These are phyloP conservation scores for Kwoniella heveanensis DNA, from an alignment of 768 basidiomycete species.

Conservation along the genomic window DNA sequence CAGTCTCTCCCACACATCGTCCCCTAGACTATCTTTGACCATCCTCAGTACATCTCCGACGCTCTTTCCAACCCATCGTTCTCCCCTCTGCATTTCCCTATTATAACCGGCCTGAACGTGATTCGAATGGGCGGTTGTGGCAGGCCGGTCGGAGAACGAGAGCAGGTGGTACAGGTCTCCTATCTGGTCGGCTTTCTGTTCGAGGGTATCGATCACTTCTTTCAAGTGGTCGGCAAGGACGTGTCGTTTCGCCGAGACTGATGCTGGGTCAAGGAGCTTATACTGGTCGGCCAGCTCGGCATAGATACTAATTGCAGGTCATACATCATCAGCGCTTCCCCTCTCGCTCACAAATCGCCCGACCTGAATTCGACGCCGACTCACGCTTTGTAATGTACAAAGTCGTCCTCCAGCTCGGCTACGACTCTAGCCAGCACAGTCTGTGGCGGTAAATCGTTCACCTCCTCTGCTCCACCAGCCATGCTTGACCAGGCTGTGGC, in stretches of 20 bases:
- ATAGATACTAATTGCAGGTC: conserved; percentile 68
- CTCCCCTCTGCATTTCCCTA: no score
- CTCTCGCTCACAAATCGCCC: no score
- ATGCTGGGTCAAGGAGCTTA: conserved; percentile 80
- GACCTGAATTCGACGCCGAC: conserved; percentile 47
- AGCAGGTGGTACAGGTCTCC: conserved; percentile 85
- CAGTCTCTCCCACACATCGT: conserved; percentile 40
- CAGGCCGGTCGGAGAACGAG: conserved; percentile 59
- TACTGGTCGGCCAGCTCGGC: conserved; percentile 90
- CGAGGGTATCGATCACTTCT: conserved; percentile 88
- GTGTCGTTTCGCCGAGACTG: conserved; percentile 77
- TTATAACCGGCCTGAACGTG: no score
- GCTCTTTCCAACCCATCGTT: conserved; percentile 17
- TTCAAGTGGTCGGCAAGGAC: conserved; percentile 83
- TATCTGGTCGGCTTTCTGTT: conserved; percentile 95
- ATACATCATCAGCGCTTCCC: background rate
- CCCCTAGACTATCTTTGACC: conserved; percentile 41
- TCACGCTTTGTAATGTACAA: conserved; percentile 89
- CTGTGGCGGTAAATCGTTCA: conserved; percentile 70
- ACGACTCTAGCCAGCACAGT: conserved; percentile 81
- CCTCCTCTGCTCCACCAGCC: conserved; percentile 35
- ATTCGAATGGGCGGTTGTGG: background rate
- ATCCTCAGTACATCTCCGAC: conserved; percentile 43
- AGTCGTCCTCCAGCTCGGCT: conserved; percentile 90
- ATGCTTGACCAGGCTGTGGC: background rate